A percentile compares a stretch with the other conserved stretches of the same genome.
Conservation (phyloP, 2,329 filamentous ascomycete genomes). For the Aspergillus versicolor region DNA sequence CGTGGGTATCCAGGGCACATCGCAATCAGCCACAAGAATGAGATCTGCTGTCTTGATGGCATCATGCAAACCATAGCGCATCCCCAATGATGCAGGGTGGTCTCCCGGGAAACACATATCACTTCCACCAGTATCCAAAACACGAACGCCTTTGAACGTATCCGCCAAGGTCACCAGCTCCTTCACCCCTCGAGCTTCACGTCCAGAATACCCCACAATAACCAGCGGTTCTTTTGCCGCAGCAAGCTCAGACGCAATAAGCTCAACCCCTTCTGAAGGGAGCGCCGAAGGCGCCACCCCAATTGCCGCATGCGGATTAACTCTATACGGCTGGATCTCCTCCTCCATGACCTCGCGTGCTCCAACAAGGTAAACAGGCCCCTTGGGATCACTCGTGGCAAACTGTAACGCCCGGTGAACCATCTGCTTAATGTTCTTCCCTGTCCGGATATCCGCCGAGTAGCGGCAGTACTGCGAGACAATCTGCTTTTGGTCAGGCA, state of each 20-base stretch:
- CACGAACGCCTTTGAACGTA: slow-evolving; percentile 48
- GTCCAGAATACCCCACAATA: slow-evolving; percentile 53
- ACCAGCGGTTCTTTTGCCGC: slow-evolving; percentile 50
- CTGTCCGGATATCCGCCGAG: slow-evolving; percentile 76
- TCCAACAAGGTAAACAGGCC: slow-evolving; percentile 76
- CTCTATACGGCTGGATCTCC: slow-evolving; percentile 70
- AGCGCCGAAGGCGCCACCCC: slow-evolving; percentile 67
- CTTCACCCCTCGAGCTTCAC: slow-evolving; percentile 43
- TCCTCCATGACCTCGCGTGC: slow-evolving; percentile 83
- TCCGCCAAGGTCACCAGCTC: slow-evolving; percentile 50
- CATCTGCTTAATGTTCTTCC: slow-evolving; percentile 84
- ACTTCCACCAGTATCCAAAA: slow-evolving; percentile 53
- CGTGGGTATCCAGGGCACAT: slow-evolving; percentile 92
- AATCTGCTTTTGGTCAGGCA: slow-evolving; percentile 78
- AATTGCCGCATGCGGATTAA: slow-evolving; percentile 70
- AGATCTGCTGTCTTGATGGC: slow-evolving; percentile 75
- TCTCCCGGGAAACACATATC: slow-evolving; percentile 53
- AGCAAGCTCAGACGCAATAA: slow-evolving; percentile 46
- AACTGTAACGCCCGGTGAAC: slow-evolving; percentile 83
- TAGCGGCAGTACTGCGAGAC: slow-evolving; percentile 84
- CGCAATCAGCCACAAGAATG: slow-evolving; percentile 82
- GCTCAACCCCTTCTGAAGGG: slow-evolving; percentile 46
- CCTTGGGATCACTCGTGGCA: slow-evolving; percentile 72
- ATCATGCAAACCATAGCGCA: slow-evolving; percentile 73
- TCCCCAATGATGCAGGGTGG: slow-evolving; percentile 61